Conservation (phyloP, 108 stramenopile genomes). For the Nitzschia sp. region DNA sequence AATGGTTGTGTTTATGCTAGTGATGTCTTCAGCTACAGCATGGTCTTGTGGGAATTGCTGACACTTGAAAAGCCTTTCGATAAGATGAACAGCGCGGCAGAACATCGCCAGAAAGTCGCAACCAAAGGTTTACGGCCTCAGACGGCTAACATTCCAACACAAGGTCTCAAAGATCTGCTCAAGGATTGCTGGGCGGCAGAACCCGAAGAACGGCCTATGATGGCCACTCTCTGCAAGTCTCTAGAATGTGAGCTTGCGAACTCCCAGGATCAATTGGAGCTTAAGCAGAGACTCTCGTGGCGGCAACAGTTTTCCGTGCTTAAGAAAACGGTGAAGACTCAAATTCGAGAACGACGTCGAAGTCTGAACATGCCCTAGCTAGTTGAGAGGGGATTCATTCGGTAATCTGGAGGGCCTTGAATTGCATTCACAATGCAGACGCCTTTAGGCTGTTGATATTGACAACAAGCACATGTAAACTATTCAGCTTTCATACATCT, state of each 20-base stretch:
- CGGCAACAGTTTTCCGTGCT: conserved; percentile 13
- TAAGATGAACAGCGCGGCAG: conserved; percentile 34
- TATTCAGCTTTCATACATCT: too few species aligned
- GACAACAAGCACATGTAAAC: too few species aligned
- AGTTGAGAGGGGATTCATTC: too few species aligned
- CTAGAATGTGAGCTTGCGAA: conserved; percentile 4
- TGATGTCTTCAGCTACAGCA: conserved; percentile 54
- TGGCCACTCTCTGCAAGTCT: conserved; percentile 27
- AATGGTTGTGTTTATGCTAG: conserved; percentile 37
- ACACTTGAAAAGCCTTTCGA: conserved; percentile 61
- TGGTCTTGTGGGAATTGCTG: conserved; percentile 59
- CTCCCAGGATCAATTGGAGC: neutral
- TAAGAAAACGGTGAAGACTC: conserved; percentile 8
- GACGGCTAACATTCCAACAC: conserved; percentile 29
- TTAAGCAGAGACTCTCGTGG: neutral
- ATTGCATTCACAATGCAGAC: too few species aligned
- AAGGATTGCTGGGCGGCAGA: conserved; percentile 41
- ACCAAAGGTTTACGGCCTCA: conserved; percentile 33
- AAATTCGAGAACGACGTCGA: conserved; percentile 3
- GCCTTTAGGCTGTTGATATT: too few species aligned
- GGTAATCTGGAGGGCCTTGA: too few species aligned
- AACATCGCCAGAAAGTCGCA: conserved; percentile 42
- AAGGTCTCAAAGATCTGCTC: conserved; percentile 33
- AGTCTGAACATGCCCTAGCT: neutral
- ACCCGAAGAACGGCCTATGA: conserved; percentile 36